Base-by-base conservation (phyloP, 257 asterid species). In the Anisodus tanguticus region DNA sequence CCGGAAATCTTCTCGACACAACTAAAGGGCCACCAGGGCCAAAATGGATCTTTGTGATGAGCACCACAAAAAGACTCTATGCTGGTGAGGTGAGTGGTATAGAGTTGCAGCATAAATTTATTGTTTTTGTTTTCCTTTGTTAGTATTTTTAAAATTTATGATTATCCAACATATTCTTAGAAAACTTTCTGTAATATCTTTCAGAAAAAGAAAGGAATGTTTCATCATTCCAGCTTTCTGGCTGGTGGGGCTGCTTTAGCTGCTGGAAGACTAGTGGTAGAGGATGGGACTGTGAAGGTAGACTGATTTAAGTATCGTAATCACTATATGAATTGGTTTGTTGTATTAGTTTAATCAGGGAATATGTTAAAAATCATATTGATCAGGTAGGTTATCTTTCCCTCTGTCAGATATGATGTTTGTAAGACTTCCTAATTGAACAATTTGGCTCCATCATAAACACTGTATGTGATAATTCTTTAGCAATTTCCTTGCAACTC, bases 171-270 rank as follows among this genome's bases (percentile, higher is more conserved):
- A 63, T 9, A 35, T 67, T 67, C 71, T 7, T 17, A 7, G 47
- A 37, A 85, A 64, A 31, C 58, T 19, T 26, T 62, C 86, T 45
- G 71, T 49, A 77, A 86, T 60, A 79, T 51, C 64, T 87, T 89
- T 53, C 95, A 96, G 98, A 96, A 96, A 88, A 91, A 86, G 94
- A 96, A 96, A 88, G 99, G 98, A 51, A 47, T 43, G 67, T 96
- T 96, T 88, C 98, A 96, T 85, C 99, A 96, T 91, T 96, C 99
- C 80, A 96, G 99, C 84, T 96, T 96, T 87, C 97, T 96, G 10
- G 99, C 99, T 35, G 99, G 99, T 72, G 99, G 98, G 51, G 97
- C 92, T 84, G 93, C 97, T 78, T 85, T 93, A 87, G 98, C 99
- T 88, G 97, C 99, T 84, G 99, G 99, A 86, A 91, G 98, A 89